These are phyloP conservation scores for Leccinum fuscescens DNA, from an alignment of 1,284 basidiomycete species.

Conservation along the genomic window DNA sequence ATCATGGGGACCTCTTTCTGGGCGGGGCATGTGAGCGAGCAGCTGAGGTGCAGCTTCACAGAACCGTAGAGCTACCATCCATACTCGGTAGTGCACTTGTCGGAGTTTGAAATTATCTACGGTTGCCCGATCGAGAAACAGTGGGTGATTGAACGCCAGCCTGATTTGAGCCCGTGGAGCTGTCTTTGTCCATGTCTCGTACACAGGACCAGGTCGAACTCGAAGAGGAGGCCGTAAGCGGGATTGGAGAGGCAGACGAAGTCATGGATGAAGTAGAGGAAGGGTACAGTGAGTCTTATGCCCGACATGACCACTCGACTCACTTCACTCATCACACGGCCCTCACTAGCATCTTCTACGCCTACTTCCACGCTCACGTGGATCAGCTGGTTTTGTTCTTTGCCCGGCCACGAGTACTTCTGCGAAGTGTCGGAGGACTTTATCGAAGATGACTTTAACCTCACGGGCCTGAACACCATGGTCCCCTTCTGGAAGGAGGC, in stretches of 20 bases:
- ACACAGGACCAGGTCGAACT: conserved; percentile 45
- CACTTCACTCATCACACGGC: conserved; percentile 15
- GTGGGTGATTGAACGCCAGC: conserved; percentile 17
- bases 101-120: conserved; percentile 32
- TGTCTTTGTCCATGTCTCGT: conserved; percentile 49
- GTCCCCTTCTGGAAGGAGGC: conserved; percentile 99
- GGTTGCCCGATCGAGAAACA: conserved; percentile 30
- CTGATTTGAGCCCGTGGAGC: conserved; percentile 26
- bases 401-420: conserved; percentile 99
- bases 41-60: conserved; percentile 39
- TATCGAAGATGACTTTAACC: conserved; percentile 99
- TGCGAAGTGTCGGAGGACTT: conserved; percentile 98
- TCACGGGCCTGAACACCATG: conserved; percentile 92
- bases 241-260: conserved; percentile 58
- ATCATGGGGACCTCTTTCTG: conserved; percentile 75
- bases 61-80: conserved; percentile 1
- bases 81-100: not conserved
- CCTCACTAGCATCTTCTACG: conserved; percentile 68
- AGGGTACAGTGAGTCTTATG: conserved; percentile 61
- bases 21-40: conserved; percentile 46
- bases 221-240: conserved; percentile 53
- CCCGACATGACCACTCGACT: conserved; percentile 8
- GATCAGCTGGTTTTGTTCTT: conserved; percentile 98
- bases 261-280: conserved; percentile 70
- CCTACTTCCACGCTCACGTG: conserved; percentile 88